Evolutionary conservation across 176 grass and related monocot species (phyloP).

Genomic region (Zizania latifolia): DNA sequence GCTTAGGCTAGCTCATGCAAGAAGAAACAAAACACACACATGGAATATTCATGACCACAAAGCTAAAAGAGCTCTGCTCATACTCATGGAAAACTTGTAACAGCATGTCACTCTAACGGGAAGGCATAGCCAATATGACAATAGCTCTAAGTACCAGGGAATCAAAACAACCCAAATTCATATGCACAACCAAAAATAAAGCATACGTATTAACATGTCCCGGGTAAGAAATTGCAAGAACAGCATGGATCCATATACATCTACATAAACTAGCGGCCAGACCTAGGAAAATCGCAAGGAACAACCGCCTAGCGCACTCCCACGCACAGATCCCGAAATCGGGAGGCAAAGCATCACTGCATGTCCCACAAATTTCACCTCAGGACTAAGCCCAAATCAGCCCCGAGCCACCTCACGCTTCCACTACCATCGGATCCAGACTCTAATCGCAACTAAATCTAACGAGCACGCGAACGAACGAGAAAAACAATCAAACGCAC

Average conservation of each 20-base stretch:
- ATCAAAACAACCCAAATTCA: background rate
- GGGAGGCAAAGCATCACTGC: background rate
- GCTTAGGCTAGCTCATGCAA: background rate
- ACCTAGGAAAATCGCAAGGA: background rate
- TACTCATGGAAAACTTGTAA: background rate
- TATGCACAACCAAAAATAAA: background rate
- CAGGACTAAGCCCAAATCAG: background rate
- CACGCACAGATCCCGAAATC: slow-evolving; percentile 14
- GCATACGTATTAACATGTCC: background rate
- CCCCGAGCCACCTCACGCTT: background rate
- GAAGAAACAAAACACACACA: background rate
- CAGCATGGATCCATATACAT: slow-evolving; percentile 2
- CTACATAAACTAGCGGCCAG: background rate
- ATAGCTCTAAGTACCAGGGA: background rate
- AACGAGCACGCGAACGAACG: background rate
- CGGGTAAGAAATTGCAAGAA: background rate
- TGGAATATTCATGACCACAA: background rate
- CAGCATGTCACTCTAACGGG: background rate
- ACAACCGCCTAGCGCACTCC: background rate
- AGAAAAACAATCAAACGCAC: background rate
- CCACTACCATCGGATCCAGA: background rate
- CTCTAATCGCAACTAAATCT: background rate
- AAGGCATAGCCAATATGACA: background rate
- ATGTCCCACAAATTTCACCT: background rate
- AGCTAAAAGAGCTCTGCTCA: background rate